A percentile compares a stretch with the other conserved stretches of the same genome.
Evolutionary conservation across 306 rosid genomes (phyloP).

Genomic region (Mimosa bimucronata): DNA sequence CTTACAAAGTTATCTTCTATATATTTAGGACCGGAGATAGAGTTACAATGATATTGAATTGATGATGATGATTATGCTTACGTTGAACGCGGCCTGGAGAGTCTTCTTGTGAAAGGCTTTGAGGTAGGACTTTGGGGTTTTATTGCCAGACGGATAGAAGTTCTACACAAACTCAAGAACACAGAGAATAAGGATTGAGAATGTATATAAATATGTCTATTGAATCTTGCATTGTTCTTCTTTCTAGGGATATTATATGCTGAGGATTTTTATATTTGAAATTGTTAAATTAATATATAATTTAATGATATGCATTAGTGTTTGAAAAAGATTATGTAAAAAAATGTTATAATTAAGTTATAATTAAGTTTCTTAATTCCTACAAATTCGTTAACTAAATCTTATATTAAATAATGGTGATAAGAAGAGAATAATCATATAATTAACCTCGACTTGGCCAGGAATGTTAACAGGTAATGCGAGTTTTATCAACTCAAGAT

Average conservation of each 20-base stretch:
- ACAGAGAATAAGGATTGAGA: neutral
- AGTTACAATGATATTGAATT: too few species aligned
- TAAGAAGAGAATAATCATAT: neutral
- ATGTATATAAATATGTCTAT: neutral
- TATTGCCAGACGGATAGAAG: constrained; percentile 17
- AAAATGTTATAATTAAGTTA: too few species aligned
- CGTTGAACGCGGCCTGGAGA: constrained; percentile 43
- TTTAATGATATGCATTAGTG: too few species aligned
- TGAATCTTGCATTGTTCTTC: neutral
- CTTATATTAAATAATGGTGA: too few species aligned
- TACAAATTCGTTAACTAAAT: too few species aligned
- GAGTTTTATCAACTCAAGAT: neutral
- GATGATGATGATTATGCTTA: neutral
- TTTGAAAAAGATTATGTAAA: too few species aligned
- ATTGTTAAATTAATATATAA: too few species aligned
- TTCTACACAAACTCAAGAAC: constrained; percentile 8
- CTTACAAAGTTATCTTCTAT: too few species aligned
- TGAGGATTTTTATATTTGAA: neutral
- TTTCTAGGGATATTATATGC: neutral
- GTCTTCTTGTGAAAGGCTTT: constrained; percentile 34
- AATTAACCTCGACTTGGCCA: constrained; percentile 24
- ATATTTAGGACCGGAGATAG: too few species aligned
- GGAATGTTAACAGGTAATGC: neutral
- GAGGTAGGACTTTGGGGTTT: constrained; percentile 32
- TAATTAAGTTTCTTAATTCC: too few species aligned